These are phyloP conservation scores for Hymenoscyphus albidus DNA, from an alignment of 2,329 filamentous ascomycete genomes.

Conservation along the genomic window DNA sequence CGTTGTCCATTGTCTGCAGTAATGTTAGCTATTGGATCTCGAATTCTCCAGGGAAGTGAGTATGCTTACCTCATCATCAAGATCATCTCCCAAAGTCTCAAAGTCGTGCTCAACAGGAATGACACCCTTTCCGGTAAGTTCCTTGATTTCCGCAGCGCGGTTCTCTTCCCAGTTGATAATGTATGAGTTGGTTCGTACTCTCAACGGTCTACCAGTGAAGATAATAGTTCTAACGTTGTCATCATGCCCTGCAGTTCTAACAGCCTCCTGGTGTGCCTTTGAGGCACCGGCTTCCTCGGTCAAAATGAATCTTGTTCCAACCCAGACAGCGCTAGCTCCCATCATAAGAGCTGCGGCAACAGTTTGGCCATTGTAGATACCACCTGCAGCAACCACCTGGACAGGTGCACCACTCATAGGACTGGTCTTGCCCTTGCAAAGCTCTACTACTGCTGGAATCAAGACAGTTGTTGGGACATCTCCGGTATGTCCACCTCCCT, in stretches of 20 bases:
- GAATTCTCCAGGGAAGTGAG: neutral
- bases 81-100: slow-evolving; percentile 75
- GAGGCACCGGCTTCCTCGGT: slow-evolving; percentile 92
- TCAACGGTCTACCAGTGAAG: slow-evolving; percentile 93
- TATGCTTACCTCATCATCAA: slow-evolving; percentile 39
- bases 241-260: slow-evolving; percentile 85
- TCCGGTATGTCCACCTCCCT: slow-evolving; percentile 95
- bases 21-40: slow-evolving; percentile 61
- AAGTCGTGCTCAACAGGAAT: slow-evolving; percentile 94
- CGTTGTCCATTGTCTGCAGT: slow-evolving; percentile 75
- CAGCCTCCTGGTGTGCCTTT: slow-evolving; percentile 90
- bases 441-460: slow-evolving; percentile 85
- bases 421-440: slow-evolving; percentile 75
- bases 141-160: slow-evolving; percentile 83
- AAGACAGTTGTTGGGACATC: slow-evolving; percentile 85
- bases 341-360: slow-evolving; percentile 89
- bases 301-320: slow-evolving; percentile 93
- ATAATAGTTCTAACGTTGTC: slow-evolving; percentile 97
- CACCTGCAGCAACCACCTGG: slow-evolving; percentile 88
- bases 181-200: slow-evolving; percentile 90
- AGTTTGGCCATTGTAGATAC: slow-evolving; percentile 88
- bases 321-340: slow-evolving; percentile 89
- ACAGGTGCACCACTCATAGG: slow-evolving; percentile 84
- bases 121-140: slow-evolving; percentile 81
- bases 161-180: slow-evolving; percentile 96